phyloP scores from a whole-genome alignment of 306 rosid genomes.

The Albizia julibrissin region DNA sequence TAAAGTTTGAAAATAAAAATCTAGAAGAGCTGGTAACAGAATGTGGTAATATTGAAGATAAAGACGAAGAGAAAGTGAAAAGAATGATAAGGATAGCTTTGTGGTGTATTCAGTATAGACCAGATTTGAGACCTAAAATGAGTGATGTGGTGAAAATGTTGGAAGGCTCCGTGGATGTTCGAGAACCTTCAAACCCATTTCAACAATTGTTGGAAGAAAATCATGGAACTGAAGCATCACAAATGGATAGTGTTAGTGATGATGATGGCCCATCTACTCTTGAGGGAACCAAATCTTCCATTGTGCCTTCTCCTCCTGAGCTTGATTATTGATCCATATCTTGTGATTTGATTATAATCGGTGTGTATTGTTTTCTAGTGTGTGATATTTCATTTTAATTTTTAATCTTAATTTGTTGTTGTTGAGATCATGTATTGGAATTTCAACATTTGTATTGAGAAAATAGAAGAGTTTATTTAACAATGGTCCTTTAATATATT shows the following conservation, averaged over 20 bases:
- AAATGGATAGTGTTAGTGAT: not conserved
- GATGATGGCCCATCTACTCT: not conserved
- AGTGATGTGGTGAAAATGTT: conserved; percentile 44
- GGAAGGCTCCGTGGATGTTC: conserved; percentile 41
- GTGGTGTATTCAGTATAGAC: conserved; percentile 38
- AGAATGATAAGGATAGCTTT: conserved; percentile 4
- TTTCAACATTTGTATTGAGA: too few relatives aligned
- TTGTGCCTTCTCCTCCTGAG: too few relatives aligned
- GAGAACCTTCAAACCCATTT: conserved; percentile 37
- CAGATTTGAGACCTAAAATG: conserved; percentile 39
- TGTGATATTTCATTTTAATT: too few relatives aligned
- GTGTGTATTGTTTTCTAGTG: too few relatives aligned
- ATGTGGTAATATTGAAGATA: conserved; percentile 30
- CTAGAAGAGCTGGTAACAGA: not conserved
- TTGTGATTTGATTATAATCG: too few relatives aligned
- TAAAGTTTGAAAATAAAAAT: conserved; percentile 4
- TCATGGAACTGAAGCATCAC: not conserved
- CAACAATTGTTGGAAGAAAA: conserved; percentile 15
- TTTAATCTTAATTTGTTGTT: too few relatives aligned
- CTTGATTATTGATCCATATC: not conserved
- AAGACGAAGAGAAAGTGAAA: not conserved
- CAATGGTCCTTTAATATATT: too few relatives aligned
- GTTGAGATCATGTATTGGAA: too few relatives aligned
- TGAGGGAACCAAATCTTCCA: not conserved
- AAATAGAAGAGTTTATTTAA: too few relatives aligned